Evolutionary conservation across 2,329 filamentous ascomycete genomes (phyloP), one percentile per base, ranked within the genome.

Genomic region (Penicillium janthinellum): DNA sequence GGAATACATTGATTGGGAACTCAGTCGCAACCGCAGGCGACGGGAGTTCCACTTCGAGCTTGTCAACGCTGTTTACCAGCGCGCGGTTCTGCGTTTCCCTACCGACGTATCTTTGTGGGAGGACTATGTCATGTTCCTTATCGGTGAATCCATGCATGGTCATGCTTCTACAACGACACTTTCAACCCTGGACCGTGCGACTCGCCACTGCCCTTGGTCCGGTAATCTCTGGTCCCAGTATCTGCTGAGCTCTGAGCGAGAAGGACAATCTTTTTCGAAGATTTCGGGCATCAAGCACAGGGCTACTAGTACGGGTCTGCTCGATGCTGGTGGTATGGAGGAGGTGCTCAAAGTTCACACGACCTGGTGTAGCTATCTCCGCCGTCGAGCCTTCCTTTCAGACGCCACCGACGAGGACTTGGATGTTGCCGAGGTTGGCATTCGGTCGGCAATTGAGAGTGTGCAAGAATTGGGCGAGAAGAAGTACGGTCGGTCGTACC

Each of bases 361-460:
- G 55, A 90, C 93, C 0, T 99, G 95, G 95, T 97, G 94, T 71
- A 92, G 92, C 52, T 98, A 94, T 68, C 83, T 99, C 20, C 92
- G 94, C 66, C 89, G 95, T 25, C 88, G 88, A 51, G 92, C 94
- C 17, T 92, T 96, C 79, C 82, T 87, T 57, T 83, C 86, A 1
- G 86, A 87, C 60, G 87, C 90, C 1, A 86, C 86, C 1, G 90
- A 94, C 59, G 93, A 97, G 72, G 91, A 94, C 56, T 83, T 90
- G 35, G 93, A 97, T 71, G 87, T 96, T 50, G 94, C 94, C 7
- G 92, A 98, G 71, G 90, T 96, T 44, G 94, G 92, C 11, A 88
- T 99, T 60, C 86, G 88, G 35, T 91, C 91, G 7, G 92, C 93
- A 0, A 83, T 98, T 10, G 92, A 96, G 74, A 91, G 92, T 65